Evolutionary conservation across 2,329 filamentous ascomycete genomes (phyloP), one percentile per base, ranked within the genome.

Genomic region (Cladophialophora immunda): DNA sequence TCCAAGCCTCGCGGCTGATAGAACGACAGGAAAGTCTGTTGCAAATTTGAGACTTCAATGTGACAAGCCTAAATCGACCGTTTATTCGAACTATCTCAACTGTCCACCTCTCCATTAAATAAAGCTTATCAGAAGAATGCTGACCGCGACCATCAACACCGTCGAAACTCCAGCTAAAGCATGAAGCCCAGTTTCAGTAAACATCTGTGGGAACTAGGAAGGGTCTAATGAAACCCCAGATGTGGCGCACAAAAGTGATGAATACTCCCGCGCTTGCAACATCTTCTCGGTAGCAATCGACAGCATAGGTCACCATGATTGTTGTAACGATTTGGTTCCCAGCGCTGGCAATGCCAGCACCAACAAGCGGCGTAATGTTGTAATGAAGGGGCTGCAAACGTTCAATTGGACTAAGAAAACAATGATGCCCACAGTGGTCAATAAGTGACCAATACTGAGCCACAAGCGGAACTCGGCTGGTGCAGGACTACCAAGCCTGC

Each of bases 271-370:
- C 81, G 61, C 82, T 82, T 0, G 82, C 83, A 0, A 85, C 80
- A 47, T 86, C 81, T 30, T 84, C 78, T 1, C 78, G 80, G 67
- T 87, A 83, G 71, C 84, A 86, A 69, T 89, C 87, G 0, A 89
- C 83, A 0, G 86, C 29, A 30, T 30, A 83, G 0, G 87, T 88
- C 27, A 87, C 84, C 52, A 87, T 73, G 1, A 88, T 83, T 0
- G 87, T 89, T 0, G 87, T 89, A 17, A 88, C 81, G 50, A 89
- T 83, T 74, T 89, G 87, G 66, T 87, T 88, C 0, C 87, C 87
- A 4, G 81, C 83, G 0, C 81, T 83, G 0, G 79, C 80, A 67
- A 85, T 82, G 1, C 81, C 86, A 5, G 80, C 81, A 4, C 86
- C 86, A 17, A 88, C 72, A 15, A 87, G 77, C 0, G 87, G 87